A percentile compares a stretch with the other conserved stretches of the same genome.
Evolutionary conservation across 225 moss, liverwort and hornwort genomes (phyloP).

Genomic region (Bryoerythrophyllum caledonicum): DNA sequence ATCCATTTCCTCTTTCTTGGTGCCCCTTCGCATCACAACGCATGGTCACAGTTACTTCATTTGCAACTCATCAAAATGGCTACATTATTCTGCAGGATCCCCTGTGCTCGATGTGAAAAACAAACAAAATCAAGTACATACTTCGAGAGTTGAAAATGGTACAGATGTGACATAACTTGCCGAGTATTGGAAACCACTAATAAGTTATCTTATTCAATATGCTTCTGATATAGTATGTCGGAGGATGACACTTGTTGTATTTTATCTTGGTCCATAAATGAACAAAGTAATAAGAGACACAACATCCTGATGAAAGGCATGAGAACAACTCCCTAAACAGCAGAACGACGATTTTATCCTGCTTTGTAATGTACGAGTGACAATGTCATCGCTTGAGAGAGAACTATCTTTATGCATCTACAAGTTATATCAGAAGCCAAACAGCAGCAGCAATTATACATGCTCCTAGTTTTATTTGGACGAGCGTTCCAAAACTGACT

Average conservation of each 20-base stretch:
- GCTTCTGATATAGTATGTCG: no score
- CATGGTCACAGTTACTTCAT: no score
- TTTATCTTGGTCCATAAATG: no score
- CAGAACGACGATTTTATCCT: background rate
- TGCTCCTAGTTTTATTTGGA: constrained; percentile 1
- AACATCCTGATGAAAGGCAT: background rate
- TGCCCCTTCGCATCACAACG: no score
- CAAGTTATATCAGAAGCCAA: background rate
- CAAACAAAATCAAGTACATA: background rate
- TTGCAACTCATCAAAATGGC: no score
- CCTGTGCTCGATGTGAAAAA: no score
- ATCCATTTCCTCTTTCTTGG: no score
- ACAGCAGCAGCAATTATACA: background rate
- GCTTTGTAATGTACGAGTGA: background rate
- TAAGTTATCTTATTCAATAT: no score
- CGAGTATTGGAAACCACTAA: no score
- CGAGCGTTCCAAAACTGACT: background rate
- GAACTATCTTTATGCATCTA: background rate
- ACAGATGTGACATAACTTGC: background rate
- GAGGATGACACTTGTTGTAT: no score
- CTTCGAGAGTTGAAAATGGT: background rate
- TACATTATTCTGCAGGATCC: no score
- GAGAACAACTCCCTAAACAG: background rate
- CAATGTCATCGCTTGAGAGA: background rate
- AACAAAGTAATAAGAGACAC: background rate